These are phyloP conservation scores for Clitopilus hobsonii DNA, from an alignment of 768 basidiomycete species.

Conservation along the genomic window DNA sequence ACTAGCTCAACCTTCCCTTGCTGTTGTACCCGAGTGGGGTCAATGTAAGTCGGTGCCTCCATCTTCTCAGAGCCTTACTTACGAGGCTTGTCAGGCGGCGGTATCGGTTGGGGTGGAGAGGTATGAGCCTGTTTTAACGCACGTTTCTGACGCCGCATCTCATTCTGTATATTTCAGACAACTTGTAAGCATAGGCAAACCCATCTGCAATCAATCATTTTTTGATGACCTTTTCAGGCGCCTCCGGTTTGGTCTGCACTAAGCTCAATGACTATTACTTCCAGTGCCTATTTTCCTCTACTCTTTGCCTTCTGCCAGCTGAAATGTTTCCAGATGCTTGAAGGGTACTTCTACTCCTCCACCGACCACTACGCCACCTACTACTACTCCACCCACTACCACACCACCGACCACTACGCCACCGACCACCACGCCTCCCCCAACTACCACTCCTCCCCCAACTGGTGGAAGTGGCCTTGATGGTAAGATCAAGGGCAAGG, in stretches of 20 bases:
- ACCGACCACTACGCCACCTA: not conserved
- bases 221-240: conserved; percentile 13
- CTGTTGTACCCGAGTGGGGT: conserved; percentile 21
- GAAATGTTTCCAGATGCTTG: not conserved
- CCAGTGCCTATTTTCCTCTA: conserved; percentile 15
- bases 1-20: conserved; percentile 13
- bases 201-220: too few relatives aligned
- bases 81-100: not conserved
- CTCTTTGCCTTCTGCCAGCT: not conserved
- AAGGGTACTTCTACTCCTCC: not conserved
- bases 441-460: conserved; percentile 13
- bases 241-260: conserved; percentile 21
- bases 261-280: conserved; percentile 25
- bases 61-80: not conserved
- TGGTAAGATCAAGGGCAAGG: conserved; percentile 17
- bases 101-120: not conserved
- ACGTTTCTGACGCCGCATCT: not conserved
- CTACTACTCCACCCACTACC: not conserved
- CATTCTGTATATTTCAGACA: not conserved
- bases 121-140: not conserved
- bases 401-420: conserved; percentile 12
- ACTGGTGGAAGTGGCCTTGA: conserved; percentile 14
- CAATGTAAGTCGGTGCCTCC: conserved; percentile 19
- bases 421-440: conserved; percentile 7
- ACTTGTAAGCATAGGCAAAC: not conserved